These are phyloP conservation scores for Backusella morwellensis DNA, from an alignment of 192 early-diverging fungal genomes.

Conservation along the genomic window DNA sequence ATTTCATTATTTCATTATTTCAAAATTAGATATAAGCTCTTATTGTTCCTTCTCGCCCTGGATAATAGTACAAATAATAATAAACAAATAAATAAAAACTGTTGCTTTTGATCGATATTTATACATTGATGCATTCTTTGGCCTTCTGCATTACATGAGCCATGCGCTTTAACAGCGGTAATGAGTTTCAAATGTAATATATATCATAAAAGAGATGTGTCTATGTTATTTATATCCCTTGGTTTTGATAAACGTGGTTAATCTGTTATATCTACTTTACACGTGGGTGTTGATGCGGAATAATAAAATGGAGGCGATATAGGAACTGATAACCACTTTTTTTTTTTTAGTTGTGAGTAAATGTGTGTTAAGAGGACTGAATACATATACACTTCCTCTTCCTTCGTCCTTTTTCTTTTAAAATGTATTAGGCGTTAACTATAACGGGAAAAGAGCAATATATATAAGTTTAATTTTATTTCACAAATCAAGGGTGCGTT, in stretches of 20 bases:
- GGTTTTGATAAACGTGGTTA: not conserved
- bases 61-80: not conserved
- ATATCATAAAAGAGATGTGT: not conserved
- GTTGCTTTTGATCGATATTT: not conserved
- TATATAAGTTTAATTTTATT: not conserved
- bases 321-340: not conserved
- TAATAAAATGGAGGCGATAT: not conserved
- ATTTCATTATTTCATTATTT: not conserved
- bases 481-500: not conserved
- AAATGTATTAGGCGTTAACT: not conserved
- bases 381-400: not conserved
- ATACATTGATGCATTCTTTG: not conserved
- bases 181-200: not conserved
- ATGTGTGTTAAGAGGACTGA: not conserved
- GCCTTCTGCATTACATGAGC: not conserved
- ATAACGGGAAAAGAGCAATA: not conserved
- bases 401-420: not conserved
- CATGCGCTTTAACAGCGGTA: not conserved
- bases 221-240: not conserved
- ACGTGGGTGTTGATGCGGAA: not conserved
- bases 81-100: not conserved
- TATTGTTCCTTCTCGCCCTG: not conserved
- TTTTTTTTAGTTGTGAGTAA: not conserved
- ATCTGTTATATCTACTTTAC: not conserved
- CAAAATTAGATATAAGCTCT: not conserved